Percentiles rank a stretch among this genome's conserved stretches.
Conservation (phyloP, 2,329 filamentous ascomycete genomes). For the Amphichorda felina region DNA sequence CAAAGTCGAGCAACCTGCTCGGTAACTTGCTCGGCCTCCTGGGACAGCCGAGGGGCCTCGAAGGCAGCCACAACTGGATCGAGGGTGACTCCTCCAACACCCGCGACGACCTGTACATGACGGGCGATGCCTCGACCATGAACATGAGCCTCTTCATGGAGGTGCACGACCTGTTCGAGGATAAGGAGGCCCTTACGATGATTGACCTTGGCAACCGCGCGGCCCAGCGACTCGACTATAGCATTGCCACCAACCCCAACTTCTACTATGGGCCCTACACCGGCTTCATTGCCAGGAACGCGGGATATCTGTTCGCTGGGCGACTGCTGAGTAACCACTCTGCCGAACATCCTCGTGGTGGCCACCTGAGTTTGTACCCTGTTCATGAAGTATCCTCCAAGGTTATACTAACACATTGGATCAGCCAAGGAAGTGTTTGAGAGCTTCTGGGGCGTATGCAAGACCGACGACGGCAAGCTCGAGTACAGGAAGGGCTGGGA, state of each 20-base stretch:
- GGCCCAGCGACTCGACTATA: conserved; percentile 30
- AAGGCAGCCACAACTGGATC: conserved; percentile 41
- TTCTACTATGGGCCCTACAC: conserved; percentile 43
- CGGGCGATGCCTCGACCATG: conserved; percentile 35
- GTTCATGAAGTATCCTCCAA: background rate
- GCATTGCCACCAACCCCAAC: conserved; percentile 35
- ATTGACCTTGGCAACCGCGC: conserved; percentile 29
- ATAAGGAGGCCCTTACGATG: conserved; percentile 21
- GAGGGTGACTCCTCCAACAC: conserved; percentile 41
- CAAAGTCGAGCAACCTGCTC: conserved; percentile 24
- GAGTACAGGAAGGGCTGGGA: conserved; percentile 35
- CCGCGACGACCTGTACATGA: conserved; percentile 38
- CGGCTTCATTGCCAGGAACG: conserved; percentile 34
- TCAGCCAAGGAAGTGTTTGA: conserved; percentile 21
- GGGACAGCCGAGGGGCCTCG: conserved; percentile 29
- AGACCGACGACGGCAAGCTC: conserved; percentile 20
- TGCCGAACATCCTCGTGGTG: conserved; percentile 21
- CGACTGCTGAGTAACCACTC: conserved; percentile 32
- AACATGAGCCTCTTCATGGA: conserved; percentile 39
- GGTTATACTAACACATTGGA: background rate
- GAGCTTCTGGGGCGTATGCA: conserved; percentile 32
- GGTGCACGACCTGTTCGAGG: conserved; percentile 27
- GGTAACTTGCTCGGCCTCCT: conserved; percentile 30
- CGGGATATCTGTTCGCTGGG: conserved; percentile 30
- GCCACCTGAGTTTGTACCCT: conserved; percentile 7